These are phyloP conservation scores for Striga asiatica DNA, from an alignment of 257 asterid species.

Conservation along the genomic window DNA sequence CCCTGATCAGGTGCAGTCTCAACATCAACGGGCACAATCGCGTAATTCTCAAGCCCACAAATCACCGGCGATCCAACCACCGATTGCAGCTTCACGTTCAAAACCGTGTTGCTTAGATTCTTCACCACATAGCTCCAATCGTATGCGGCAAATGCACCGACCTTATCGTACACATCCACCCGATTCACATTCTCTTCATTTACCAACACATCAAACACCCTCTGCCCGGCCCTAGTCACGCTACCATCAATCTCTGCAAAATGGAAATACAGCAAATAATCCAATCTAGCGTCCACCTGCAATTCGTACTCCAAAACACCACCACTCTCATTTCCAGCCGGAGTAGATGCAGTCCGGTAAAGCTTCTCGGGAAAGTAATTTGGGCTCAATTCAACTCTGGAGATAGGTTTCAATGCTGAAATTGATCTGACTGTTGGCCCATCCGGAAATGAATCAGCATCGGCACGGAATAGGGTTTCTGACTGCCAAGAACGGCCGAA, in stretches of 20 bases:
- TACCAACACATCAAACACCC: slow-evolving; percentile 78
- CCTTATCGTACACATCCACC: slow-evolving; percentile 62
- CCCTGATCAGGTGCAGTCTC: slow-evolving; percentile 81
- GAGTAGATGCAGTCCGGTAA: slow-evolving; percentile 55
- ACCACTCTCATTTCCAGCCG: slow-evolving; percentile 38
- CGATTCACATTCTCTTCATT: slow-evolving; percentile 64
- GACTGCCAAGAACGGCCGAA: slow-evolving; percentile 92
- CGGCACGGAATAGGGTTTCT: slow-evolving; percentile 27
- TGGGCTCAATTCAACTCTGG: slow-evolving; percentile 46
- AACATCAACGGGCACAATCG: slow-evolving; percentile 77
- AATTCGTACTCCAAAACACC: slow-evolving; percentile 57
- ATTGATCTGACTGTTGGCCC: slow-evolving; percentile 40
- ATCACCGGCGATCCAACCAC: slow-evolving; percentile 66
- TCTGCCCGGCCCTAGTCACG: slow-evolving; percentile 58
- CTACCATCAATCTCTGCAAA: slow-evolving; percentile 83
- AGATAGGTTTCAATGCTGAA: slow-evolving; percentile 35
- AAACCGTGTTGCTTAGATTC: slow-evolving; percentile 54
- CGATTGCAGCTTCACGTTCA: slow-evolving; percentile 63
- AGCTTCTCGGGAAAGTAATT: slow-evolving; percentile 75
- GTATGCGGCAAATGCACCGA: slow-evolving; percentile 76
- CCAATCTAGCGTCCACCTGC: slow-evolving; percentile 76
- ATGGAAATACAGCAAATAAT: slow-evolving; percentile 81
- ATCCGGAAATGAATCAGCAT: slow-evolving; percentile 4
- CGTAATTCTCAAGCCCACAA: slow-evolving; percentile 94
- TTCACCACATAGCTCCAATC: slow-evolving; percentile 74